These are phyloP conservation scores for Macrotyloma uniflorum DNA, from an alignment of 306 rosid species.

Conservation along the genomic window DNA sequence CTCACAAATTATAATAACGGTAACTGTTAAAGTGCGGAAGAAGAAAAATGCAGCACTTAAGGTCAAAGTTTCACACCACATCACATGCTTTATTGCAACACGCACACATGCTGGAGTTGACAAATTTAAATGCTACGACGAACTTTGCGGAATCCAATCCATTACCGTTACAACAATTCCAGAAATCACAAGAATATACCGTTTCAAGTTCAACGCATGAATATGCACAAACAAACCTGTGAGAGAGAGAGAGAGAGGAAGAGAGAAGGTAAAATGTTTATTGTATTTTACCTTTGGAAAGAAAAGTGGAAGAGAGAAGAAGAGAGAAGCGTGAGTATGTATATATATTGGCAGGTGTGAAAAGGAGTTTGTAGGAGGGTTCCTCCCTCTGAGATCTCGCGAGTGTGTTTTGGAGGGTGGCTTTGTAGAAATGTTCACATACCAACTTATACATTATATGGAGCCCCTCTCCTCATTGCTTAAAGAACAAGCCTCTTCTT, in stretches of 20 bases:
- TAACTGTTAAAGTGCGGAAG: not conserved
- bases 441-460: too few species aligned
- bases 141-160: too few species aligned
- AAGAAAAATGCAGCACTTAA: conserved; percentile 27
- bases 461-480: too few species aligned
- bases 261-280: too few species aligned
- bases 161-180: too few species aligned
- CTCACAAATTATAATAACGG: not conserved
- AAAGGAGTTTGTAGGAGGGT: too few species aligned
- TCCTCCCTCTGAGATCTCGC: too few species aligned
- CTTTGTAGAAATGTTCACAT: not conserved
- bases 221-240: not conserved
- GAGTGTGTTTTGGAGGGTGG: not conserved
- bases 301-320: not conserved
- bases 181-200: not conserved
- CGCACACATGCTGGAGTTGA: not conserved
- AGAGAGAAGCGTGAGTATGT: not conserved
- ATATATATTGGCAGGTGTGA: too few species aligned
- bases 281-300: not conserved
- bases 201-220: not conserved
- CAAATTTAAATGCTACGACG: too few species aligned
- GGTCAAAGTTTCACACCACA: not conserved
- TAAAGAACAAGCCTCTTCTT: too few species aligned
- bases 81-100: not conserved
- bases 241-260: not conserved